These are phyloP conservation scores for Xylaria sp. DNA, from an alignment of 2,329 filamentous ascomycete species.

Conservation along the genomic window DNA sequence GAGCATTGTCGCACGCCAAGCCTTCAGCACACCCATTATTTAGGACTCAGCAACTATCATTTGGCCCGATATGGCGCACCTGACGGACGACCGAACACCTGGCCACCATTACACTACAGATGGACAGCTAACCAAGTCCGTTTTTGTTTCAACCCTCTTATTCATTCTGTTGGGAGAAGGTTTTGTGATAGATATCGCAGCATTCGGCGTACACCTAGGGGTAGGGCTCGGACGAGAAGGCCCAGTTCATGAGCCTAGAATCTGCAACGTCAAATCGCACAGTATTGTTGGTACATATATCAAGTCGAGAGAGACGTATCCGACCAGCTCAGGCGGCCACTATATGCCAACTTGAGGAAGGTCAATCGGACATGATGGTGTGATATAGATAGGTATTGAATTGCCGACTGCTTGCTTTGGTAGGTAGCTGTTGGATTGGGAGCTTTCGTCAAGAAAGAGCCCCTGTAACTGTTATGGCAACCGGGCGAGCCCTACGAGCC, in stretches of 20 bases:
- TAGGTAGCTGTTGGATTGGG: not conserved
- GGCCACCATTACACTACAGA: constrained; percentile 11
- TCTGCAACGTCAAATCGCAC: constrained; percentile 7
- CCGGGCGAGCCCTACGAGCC: constrained; percentile 31
- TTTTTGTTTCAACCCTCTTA: constrained; percentile 6
- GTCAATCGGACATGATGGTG: not conserved
- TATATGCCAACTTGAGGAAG: not conserved
- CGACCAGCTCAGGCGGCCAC: not conserved
- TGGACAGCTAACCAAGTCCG: constrained; percentile 19
- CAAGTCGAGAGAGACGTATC: not conserved
- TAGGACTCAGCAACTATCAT: constrained; percentile 10
- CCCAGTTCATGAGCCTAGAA: constrained; percentile 8
- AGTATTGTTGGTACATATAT: constrained; percentile 4
- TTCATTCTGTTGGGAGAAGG: not conserved
- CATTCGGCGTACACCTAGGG: constrained; percentile 6
- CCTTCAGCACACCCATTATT: constrained; percentile 8
- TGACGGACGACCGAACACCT: constrained; percentile 16
- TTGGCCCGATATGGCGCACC: constrained; percentile 14
- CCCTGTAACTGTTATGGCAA: not conserved
- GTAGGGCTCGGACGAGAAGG: not conserved
- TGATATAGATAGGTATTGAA: not conserved
- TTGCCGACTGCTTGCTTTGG: not conserved
- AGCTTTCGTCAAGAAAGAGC: not conserved
- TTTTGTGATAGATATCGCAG: constrained; percentile 17
- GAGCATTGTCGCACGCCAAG: constrained; percentile 33